These are phyloP conservation scores for Mycena polygramma DNA, from an alignment of 768 basidiomycete genomes.

Conservation along the genomic window DNA sequence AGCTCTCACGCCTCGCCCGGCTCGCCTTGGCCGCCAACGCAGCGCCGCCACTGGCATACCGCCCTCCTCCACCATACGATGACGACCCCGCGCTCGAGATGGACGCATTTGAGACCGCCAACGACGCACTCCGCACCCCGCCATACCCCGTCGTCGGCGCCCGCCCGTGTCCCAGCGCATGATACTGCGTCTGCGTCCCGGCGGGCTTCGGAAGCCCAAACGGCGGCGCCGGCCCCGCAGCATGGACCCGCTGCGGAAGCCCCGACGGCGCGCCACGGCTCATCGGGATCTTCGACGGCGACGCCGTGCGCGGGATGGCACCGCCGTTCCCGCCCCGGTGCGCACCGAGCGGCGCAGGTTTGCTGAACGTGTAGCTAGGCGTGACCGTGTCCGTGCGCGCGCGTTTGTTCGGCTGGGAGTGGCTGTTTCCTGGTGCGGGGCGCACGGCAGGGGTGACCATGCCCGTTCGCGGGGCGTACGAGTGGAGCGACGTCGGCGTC, in stretches of 20 bases:
- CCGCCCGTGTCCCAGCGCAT: slow-evolving; percentile 69
- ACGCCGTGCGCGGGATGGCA: slow-evolving; percentile 49
- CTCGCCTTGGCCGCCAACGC: slow-evolving; percentile 60
- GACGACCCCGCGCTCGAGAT: slow-evolving; percentile 43
- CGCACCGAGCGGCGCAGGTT: slow-evolving; percentile 56
- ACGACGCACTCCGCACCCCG: slow-evolving; percentile 42
- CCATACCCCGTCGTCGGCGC: slow-evolving; percentile 52
- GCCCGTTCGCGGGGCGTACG: slow-evolving; percentile 59
- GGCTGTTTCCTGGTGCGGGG: slow-evolving; percentile 60
- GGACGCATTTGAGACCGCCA: slow-evolving; percentile 31
- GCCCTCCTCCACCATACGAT: slow-evolving; percentile 28
- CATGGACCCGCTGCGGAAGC: slow-evolving; percentile 40
- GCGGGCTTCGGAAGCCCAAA: slow-evolving; percentile 65
- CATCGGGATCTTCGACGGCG: slow-evolving; percentile 64
- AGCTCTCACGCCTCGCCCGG: slow-evolving; percentile 79
- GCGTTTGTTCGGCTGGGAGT: slow-evolving; percentile 74
- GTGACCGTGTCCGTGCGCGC: slow-evolving; percentile 57
- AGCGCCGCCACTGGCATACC: slow-evolving; percentile 41
- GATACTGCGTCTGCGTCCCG: slow-evolving; percentile 52
- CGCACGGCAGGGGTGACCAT: slow-evolving; percentile 76
- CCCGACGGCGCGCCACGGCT: slow-evolving; percentile 53
- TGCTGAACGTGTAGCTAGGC: slow-evolving; percentile 50
- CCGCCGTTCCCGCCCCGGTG: slow-evolving; percentile 55
- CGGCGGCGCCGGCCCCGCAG: slow-evolving; percentile 53
- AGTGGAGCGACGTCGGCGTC: slow-evolving; percentile 58